phyloP scores from a whole-genome alignment of 768 basidiomycete species.

The Pulveroboletus ravenelii region DNA sequence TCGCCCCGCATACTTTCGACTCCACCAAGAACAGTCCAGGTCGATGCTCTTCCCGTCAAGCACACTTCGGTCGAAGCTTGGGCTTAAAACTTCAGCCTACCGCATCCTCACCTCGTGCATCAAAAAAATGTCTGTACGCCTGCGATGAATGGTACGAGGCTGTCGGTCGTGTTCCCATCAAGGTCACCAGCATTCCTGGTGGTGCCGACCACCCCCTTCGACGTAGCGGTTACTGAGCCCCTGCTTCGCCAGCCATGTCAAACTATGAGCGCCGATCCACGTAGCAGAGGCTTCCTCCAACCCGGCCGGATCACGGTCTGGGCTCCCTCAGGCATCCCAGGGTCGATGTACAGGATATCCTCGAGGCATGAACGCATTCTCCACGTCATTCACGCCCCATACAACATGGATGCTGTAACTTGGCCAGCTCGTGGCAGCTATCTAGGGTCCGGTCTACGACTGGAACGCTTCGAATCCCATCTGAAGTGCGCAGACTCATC shows the following conservation, averaged over 20 bases:
- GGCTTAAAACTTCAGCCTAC: conserved; percentile 48
- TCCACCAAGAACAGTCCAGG: conserved; percentile 16
- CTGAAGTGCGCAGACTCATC: conserved; percentile 43
- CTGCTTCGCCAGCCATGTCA: conserved; percentile 19
- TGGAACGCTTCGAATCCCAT: conserved; percentile 25
- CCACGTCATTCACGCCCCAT: conserved; percentile 61
- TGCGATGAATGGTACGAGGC: conserved; percentile 37
- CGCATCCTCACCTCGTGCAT: conserved; percentile 45
- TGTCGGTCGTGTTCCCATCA: neutral
- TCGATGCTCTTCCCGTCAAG: conserved; percentile 12
- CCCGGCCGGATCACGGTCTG: conserved; percentile 49
- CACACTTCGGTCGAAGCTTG: conserved; percentile 29
- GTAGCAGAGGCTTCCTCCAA: conserved; percentile 45
- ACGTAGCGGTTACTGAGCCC: conserved; percentile 49
- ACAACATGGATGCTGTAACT: conserved; percentile 46
- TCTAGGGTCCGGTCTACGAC: conserved; percentile 52
- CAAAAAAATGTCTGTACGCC: conserved; percentile 54
- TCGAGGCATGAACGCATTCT: conserved; percentile 67
- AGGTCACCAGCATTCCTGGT: conserved; percentile 5
- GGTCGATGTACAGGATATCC: conserved; percentile 56
- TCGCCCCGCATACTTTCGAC: conserved; percentile 3
- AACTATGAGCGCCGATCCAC: conserved; percentile 13
- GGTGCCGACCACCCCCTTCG: conserved; percentile 47
- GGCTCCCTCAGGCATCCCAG: conserved; percentile 57
- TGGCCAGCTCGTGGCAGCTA: conserved; percentile 41